Percentiles rank a stretch among this genome's conserved stretches.
Conservation (phyloP, 192 early-diverging fungal species). For the Coemansia sp. region DNA sequence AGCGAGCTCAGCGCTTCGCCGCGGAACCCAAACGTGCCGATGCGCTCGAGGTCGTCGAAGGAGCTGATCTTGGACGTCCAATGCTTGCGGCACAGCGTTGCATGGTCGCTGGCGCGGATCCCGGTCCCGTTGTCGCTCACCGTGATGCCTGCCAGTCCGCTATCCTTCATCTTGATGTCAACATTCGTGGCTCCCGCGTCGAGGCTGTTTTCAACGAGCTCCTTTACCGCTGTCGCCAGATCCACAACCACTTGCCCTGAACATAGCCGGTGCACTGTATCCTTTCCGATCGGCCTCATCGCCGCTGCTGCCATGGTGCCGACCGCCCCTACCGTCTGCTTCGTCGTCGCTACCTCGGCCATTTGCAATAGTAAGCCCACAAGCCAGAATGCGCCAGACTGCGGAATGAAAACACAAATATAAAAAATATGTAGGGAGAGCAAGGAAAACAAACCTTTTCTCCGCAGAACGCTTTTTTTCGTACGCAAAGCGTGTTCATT, state of each 20-base stretch:
- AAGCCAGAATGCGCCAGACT: background rate
- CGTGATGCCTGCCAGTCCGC: conserved; percentile 73
- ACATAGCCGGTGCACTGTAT: conserved; percentile 78
- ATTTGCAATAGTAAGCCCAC: background rate
- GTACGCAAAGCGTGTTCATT: no score
- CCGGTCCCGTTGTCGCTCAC: conserved; percentile 91
- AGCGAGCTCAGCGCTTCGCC: conserved; percentile 93
- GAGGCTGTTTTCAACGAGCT: conserved; percentile 92
- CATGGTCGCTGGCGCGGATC: conserved; percentile 65
- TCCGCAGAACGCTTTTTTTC: background rate
- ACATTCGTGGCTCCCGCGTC: conserved; percentile 85
- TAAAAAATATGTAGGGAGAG: background rate
- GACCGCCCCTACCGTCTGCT: background rate
- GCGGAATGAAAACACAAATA: background rate
- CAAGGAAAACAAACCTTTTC: background rate
- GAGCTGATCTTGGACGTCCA: conserved; percentile 82
- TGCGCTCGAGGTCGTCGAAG: conserved; percentile 77
- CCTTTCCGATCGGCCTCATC: conserved; percentile 32
- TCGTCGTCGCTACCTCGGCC: background rate
- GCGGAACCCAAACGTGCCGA: conserved; percentile 90
- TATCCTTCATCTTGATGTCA: conserved; percentile 81
- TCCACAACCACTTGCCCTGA: conserved; percentile 89
- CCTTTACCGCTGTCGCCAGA: conserved; percentile 84
- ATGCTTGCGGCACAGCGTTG: conserved; percentile 81
- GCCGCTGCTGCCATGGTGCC: background rate